Conservation (phyloP, 1,139 yeast genomes). For the Lodderomyces beijingensis region DNA sequence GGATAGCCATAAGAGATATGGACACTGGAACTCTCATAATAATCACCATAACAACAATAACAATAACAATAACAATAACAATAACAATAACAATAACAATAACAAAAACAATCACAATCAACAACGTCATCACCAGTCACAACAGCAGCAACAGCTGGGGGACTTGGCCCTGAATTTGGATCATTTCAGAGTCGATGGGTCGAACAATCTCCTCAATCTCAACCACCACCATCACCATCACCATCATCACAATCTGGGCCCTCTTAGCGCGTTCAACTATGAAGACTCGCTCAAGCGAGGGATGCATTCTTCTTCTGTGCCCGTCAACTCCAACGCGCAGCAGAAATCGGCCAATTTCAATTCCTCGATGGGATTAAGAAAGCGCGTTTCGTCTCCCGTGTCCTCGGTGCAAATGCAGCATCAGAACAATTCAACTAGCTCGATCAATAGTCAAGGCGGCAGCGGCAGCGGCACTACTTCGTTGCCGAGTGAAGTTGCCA, state of each 20-base stretch:
- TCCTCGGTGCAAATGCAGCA: slow-evolving; percentile 9
- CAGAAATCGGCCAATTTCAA: slow-evolving; percentile 10
- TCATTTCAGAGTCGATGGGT: no score
- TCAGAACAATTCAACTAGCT: slow-evolving; percentile 6
- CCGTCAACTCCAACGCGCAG: slow-evolving; percentile 15
- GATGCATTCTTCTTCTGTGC: slow-evolving; percentile 38
- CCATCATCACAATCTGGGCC: not conserved
- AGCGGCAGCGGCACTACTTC: slow-evolving; percentile 18
- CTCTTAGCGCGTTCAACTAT: slow-evolving; percentile 13
- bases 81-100: slow-evolving; percentile 10
- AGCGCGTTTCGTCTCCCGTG: slow-evolving; percentile 4
- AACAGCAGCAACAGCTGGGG: slow-evolving; percentile 6
- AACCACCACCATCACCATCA: not conserved
- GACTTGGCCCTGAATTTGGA: slow-evolving; percentile 1
- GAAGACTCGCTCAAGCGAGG: slow-evolving; percentile 37
- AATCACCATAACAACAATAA: slow-evolving; percentile 11
- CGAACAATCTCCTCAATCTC: not conserved
- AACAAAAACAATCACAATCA: slow-evolving; percentile 9
- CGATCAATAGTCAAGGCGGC: slow-evolving; percentile 9
- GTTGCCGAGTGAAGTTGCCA: slow-evolving; percentile 64
- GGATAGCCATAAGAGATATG: slow-evolving; percentile 47
- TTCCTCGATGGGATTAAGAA: slow-evolving; percentile 3
- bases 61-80: slow-evolving; percentile 7
- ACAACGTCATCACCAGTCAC: slow-evolving; percentile 11
- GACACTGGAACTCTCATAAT: slow-evolving; percentile 10